Percentiles rank a stretch among this genome's conserved stretches.
phyloP scores from a whole-genome alignment of 2,329 filamentous ascomycete species.

The Xylariaceae sp. region DNA sequence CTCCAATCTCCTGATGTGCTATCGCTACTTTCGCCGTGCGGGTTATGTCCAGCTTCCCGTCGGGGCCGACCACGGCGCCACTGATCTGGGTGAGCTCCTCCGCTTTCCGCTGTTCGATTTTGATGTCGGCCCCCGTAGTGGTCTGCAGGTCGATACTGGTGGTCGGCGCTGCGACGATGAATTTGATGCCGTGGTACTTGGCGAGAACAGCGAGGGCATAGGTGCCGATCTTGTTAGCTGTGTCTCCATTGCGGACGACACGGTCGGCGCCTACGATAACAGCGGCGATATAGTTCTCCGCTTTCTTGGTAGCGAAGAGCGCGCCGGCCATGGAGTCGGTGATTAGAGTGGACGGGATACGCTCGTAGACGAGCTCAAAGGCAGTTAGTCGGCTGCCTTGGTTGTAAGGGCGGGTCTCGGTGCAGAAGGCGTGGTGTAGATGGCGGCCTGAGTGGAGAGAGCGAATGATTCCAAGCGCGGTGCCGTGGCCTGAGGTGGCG shows the following conservation, averaged over 20 bases:
- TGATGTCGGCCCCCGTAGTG: slow-evolving; percentile 68
- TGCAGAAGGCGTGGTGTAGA: slow-evolving; percentile 85
- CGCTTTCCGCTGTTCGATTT: slow-evolving; percentile 79
- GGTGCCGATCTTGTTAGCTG: slow-evolving; percentile 97
- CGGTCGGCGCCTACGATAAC: slow-evolving; percentile 93
- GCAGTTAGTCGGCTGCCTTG: slow-evolving; percentile 92
- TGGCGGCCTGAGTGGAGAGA: slow-evolving; percentile 62
- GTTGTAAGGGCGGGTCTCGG: slow-evolving; percentile 95
- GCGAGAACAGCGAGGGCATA: slow-evolving; percentile 91
- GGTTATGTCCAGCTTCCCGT: slow-evolving; percentile 57
- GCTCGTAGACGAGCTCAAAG: slow-evolving; percentile 92
- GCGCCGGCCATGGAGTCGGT: slow-evolving; percentile 96
- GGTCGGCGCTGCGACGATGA: slow-evolving; percentile 88
- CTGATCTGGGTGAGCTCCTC: slow-evolving; percentile 81
- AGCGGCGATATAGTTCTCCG: slow-evolving; percentile 65
- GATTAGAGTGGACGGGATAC: slow-evolving; percentile 84
- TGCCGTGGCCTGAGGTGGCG: slow-evolving; percentile 96
- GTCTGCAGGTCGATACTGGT: slow-evolving; percentile 90
- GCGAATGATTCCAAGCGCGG: slow-evolving; percentile 88
- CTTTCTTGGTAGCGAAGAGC: slow-evolving; percentile 61
- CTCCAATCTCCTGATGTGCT: slow-evolving; percentile 68
- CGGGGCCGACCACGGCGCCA: slow-evolving; percentile 62
- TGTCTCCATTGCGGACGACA: slow-evolving; percentile 94
- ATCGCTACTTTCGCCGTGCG: slow-evolving; percentile 69
- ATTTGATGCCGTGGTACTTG: slow-evolving; percentile 81